These are phyloP conservation scores for Ustulina deusta DNA, from an alignment of 2,329 filamentous ascomycete genomes.

Conservation along the genomic window DNA sequence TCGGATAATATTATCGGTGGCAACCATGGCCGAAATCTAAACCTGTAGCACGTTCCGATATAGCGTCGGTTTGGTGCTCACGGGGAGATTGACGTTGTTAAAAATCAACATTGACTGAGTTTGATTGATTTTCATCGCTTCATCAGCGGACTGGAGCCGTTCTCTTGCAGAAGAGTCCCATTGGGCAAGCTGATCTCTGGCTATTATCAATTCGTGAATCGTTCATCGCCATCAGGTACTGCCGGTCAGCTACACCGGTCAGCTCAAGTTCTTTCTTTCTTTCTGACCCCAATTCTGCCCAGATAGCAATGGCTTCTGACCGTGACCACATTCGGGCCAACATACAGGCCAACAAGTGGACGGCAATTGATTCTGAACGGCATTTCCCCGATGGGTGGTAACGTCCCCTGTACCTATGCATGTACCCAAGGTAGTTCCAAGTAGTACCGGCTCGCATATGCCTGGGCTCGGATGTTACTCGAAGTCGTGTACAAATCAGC, in stretches of 20 bases:
- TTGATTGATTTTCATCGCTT: conserved; percentile 13
- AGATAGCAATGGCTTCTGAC: not conserved
- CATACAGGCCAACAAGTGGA: not conserved
- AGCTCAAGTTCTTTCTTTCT: not conserved
- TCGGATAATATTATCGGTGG: conserved; percentile 8
- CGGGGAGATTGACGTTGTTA: conserved; percentile 11
- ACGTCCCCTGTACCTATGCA: no score
- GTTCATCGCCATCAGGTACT: not conserved
- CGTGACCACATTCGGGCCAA: not conserved
- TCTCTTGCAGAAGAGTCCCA: conserved; percentile 22
- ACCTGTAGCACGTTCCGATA: conserved; percentile 4
- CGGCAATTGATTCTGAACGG: not conserved
- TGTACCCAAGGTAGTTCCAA: no score
- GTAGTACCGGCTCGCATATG: no score
- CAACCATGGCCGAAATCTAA: conserved; percentile 11
- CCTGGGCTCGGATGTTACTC: no score
- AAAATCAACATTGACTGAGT: conserved; percentile 16
- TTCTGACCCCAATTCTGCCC: not conserved
- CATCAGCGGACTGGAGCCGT: conserved; percentile 19
- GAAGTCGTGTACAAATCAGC: no score
- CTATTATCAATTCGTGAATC: not conserved
- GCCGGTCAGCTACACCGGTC: not conserved
- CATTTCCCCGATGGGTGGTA: no score
- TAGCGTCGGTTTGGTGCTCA: not conserved
- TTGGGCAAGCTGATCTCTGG: not conserved